These are phyloP conservation scores for Ilyonectria destructans DNA, from an alignment of 2,329 filamentous ascomycete species.

Conservation along the genomic window DNA sequence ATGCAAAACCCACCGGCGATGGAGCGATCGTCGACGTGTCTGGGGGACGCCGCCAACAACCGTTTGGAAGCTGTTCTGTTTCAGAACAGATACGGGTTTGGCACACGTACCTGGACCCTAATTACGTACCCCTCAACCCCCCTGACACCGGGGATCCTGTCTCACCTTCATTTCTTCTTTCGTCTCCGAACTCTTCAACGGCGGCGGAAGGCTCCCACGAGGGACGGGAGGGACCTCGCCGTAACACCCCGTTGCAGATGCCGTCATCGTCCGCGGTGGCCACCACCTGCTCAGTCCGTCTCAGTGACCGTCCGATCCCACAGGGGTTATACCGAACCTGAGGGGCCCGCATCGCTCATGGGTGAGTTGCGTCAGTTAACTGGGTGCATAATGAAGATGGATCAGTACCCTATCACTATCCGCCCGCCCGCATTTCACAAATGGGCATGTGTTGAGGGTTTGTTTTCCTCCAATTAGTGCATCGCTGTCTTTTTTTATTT, in stretches of 20 bases:
- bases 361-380: slow-evolving; percentile 8
- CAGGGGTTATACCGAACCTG: slow-evolving; percentile 47
- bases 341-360: slow-evolving; percentile 38
- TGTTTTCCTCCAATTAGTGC: slow-evolving; percentile 7
- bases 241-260: slow-evolving; percentile 26
- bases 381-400: slow-evolving; percentile 2
- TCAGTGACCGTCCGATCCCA: slow-evolving; percentile 26
- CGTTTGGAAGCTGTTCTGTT: slow-evolving; percentile 43
- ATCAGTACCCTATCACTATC: slow-evolving; percentile 3
- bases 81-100: slow-evolving; percentile 44
- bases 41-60: slow-evolving; percentile 16
- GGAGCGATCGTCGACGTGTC: slow-evolving; percentile 15
- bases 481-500: neutral
- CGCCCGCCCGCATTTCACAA: neutral
- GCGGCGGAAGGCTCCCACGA: slow-evolving; percentile 22
- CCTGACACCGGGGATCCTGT: slow-evolving; percentile 30
- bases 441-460: slow-evolving; percentile 17
- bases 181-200: slow-evolving; percentile 3
- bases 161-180: slow-evolving; percentile 35
- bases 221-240: slow-evolving; percentile 21
- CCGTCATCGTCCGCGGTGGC: slow-evolving; percentile 37
- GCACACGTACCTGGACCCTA: slow-evolving; percentile 33
- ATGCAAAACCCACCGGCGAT: neutral
- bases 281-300: slow-evolving; percentile 32
- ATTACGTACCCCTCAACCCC: slow-evolving; percentile 8